A percentile compares a stretch with the other conserved stretches of the same genome.
Evolutionary conservation across 2,329 filamentous ascomycete genomes (phyloP).

Genomic region (Mycogone perniciosa): DNA sequence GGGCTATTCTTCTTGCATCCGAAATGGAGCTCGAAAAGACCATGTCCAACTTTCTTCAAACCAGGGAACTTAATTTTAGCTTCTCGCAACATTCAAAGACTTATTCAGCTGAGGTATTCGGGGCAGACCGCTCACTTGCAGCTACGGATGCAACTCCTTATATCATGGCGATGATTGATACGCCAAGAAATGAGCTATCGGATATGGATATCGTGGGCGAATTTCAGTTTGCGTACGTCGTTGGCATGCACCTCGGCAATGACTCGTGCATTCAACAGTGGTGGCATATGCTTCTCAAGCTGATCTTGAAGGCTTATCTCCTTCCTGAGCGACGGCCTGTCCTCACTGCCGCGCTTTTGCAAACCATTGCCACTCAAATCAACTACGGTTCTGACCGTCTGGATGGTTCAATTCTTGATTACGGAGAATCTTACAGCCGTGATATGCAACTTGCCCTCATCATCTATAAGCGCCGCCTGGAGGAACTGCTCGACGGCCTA

Average conservation of each 20-base stretch:
- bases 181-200: slow-evolving; percentile 16
- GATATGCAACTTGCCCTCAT: slow-evolving; percentile 43
- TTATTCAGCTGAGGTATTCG: slow-evolving; percentile 34
- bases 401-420: slow-evolving; percentile 38
- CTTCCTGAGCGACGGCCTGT: slow-evolving; percentile 38
- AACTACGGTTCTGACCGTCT: slow-evolving; percentile 45
- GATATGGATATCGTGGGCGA: slow-evolving; percentile 50
- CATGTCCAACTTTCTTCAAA: slow-evolving; percentile 29
- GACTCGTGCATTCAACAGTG: slow-evolving; percentile 56
- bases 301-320: slow-evolving; percentile 45
- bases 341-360: slow-evolving; percentile 42
- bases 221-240: slow-evolving; percentile 54
- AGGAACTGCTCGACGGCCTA: slow-evolving; percentile 37
- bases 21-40: slow-evolving; percentile 36
- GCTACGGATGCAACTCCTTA: slow-evolving; percentile 44
- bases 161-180: slow-evolving; percentile 35
- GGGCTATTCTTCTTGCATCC: slow-evolving; percentile 32
- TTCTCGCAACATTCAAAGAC: slow-evolving; percentile 38
- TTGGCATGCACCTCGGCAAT: slow-evolving; percentile 52
- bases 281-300: slow-evolving; percentile 48
- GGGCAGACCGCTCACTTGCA: slow-evolving; percentile 35
- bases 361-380: slow-evolving; percentile 49
- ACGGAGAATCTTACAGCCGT: slow-evolving; percentile 24
- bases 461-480: slow-evolving; percentile 48
- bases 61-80: slow-evolving; percentile 41